These are phyloP conservation scores for Saccharomyces hybrid DNA, from an alignment of 1,139 yeast genomes.

Conservation along the genomic window DNA sequence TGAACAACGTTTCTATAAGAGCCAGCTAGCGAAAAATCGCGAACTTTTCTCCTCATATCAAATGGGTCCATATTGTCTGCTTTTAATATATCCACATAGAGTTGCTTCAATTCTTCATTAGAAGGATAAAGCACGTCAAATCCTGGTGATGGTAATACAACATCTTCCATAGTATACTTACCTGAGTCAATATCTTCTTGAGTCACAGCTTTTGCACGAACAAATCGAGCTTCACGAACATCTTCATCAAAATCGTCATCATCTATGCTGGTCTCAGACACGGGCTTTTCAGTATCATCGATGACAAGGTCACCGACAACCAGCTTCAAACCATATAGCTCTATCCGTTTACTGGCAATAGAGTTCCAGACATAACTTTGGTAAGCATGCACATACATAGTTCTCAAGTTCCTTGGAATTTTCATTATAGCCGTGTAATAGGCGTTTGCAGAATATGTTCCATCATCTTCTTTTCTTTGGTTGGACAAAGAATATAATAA, in stretches of 20 bases:
- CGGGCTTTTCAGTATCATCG: slow-evolving; percentile 30
- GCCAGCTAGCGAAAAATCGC: slow-evolving; percentile 89
- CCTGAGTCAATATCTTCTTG: slow-evolving; percentile 59
- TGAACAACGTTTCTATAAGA: slow-evolving; percentile 74
- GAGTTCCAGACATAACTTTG: slow-evolving; percentile 93
- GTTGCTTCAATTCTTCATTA: slow-evolving; percentile 50
- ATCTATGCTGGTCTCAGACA: slow-evolving; percentile 18
- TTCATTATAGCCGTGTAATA: slow-evolving; percentile 80
- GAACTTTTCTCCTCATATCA: slow-evolving; percentile 74
- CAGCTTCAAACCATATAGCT: slow-evolving; percentile 58
- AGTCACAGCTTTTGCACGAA: slow-evolving; percentile 64
- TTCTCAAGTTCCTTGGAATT: slow-evolving; percentile 83
- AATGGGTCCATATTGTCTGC: slow-evolving; percentile 77
- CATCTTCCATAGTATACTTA: slow-evolving; percentile 64
- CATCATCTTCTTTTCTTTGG: slow-evolving; percentile 39
- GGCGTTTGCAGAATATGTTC: slow-evolving; percentile 41
- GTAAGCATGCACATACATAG: slow-evolving; percentile 96
- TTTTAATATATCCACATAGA: slow-evolving; percentile 69
- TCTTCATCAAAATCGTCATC: slow-evolving; percentile 59
- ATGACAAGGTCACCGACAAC: slow-evolving; percentile 80
- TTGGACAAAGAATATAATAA: slow-evolving; percentile 54
- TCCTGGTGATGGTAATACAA: slow-evolving; percentile 93
- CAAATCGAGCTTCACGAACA: slow-evolving; percentile 44
- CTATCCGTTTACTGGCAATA: slow-evolving; percentile 73
- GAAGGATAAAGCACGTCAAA: slow-evolving; percentile 78